Base-by-base conservation (phyloP, 345 rosid genomes). In the Reutealis trisperma region DNA sequence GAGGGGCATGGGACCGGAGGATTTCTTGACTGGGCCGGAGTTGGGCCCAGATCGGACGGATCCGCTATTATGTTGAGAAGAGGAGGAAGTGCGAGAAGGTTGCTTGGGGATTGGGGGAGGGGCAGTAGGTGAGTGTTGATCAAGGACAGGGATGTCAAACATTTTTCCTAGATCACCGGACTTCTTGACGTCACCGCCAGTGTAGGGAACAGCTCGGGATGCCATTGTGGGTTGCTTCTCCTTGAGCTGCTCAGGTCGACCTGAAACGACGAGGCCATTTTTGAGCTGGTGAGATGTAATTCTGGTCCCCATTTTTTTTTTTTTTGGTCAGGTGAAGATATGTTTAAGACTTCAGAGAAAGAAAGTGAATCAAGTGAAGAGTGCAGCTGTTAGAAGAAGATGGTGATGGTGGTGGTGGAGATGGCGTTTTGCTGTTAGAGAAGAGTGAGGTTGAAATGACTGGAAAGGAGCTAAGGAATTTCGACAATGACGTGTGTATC, bases 151-250 rank as follows among this genome's bases (percentile, higher is more conserved):
- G 76, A 93, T 90, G 75, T 95, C 98, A 66, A 95, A 92, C 99
- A 95, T 95, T 85, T 92, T 90, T 1, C 99, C 94, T 10, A 93
- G 85, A 86, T 95, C 99, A 1, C 99, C 99, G 44, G 99, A 95
- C 79, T 92, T 95, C 80, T 95, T 93, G 19, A 95, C 80, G 77
- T 95, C 96, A 16, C 98, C 98, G 49, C 99, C 99, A 2, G 96
- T 92, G 84, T 95, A 95, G 41, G 97, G 97, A 7, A 90, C 85
- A 0, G 99, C 90, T 5, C 94, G 86, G 16, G 94, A 86, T n/a
- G 90, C 90, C 87, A 90, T 90, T 78, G 91, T 90, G 57, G 97
- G 97, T 74, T 80, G 92, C 37, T 94, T 85, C 69, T 93, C 98
- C 76, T 90, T 90, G 1, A 75, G 86, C 2, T 62, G 75, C 58